Evolutionary conservation across 345 rosid species (phyloP), one percentile per base, ranked within the genome.

Genomic region (Garcia nutans): DNA sequence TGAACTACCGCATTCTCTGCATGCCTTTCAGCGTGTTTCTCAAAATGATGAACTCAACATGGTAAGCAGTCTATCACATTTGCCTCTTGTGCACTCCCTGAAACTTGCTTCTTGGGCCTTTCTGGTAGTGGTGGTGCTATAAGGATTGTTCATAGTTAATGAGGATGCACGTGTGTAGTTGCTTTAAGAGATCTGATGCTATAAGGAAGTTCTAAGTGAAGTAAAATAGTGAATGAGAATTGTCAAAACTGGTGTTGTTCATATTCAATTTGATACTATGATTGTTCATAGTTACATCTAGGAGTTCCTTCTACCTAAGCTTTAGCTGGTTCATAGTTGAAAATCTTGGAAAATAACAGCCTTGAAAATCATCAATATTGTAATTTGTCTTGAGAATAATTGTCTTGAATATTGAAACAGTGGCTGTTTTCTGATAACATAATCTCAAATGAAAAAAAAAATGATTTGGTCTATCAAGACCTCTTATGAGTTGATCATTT

Each of bases 1-100:
- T 72, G 99, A 93, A 81, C 84, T 96, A 73, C 97, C 99, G 20
- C 96, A 90, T 85, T 91, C 98, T 81, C 85, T 96, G 59, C 99
- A 96, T 81, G 93, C 92, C 8, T 90, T 96, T 83, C 85, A 85
- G 28, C 97, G 92, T 68, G 97, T 93, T 60, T 88, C 98, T 74
- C 70, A 88, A 24, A 63, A 87, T 3, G 96, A 95, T 82, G 91
- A 90, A 74, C 81, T 91, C 59, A 90, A 88, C 76, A 71, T 31
- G 93, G 98, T 91, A 74, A 61, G 28, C 26, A 71, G 71, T 56
- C 24, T 26, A 28, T 65, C 73, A 17, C 45, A 22, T 33, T 65
- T 78, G 23, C 70, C 69, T 65, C 2, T 20, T 49, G 2, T 72
- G 50, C 45, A 44, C 26, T 73, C 28, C 71, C 37, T 19, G 24